These are phyloP conservation scores for Verruconis gallopava DNA, from an alignment of 2,329 filamentous ascomycete genomes.

Conservation along the genomic window DNA sequence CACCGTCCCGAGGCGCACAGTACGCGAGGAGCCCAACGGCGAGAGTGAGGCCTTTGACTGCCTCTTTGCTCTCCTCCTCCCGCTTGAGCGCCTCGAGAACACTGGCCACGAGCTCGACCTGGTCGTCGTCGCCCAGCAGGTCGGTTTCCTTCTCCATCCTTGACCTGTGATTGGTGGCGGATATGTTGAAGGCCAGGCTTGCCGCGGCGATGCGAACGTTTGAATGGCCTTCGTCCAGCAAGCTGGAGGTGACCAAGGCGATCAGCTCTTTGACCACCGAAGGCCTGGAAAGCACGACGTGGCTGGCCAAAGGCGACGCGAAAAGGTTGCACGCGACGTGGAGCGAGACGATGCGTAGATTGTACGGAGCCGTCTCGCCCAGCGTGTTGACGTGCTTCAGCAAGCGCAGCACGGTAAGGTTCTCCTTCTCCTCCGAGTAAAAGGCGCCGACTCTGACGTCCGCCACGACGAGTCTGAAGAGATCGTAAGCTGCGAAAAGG, in stretches of 20 bases:
- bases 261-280: constrained; percentile 37
- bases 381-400: constrained; percentile 45
- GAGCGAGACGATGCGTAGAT: constrained; percentile 67
- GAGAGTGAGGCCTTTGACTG: constrained; percentile 62
- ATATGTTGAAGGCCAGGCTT: constrained; percentile 72
- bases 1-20: constrained; percentile 53
- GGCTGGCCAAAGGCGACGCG: constrained; percentile 56
- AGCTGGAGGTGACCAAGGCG: constrained; percentile 60
- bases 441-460: constrained; percentile 71
- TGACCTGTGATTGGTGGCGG: constrained; percentile 53
- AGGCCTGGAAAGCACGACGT: constrained; percentile 37
- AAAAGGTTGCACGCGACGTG: constrained; percentile 82
- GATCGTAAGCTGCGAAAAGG: constrained; percentile 73
- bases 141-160: constrained; percentile 46
- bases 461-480: constrained; percentile 63
- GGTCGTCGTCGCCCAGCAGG: constrained; percentile 52
- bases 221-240: constrained; percentile 62
- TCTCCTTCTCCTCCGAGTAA: constrained; percentile 57
- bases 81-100: constrained; percentile 57
- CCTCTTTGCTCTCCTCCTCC: constrained; percentile 40
- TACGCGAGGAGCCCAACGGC: constrained; percentile 68
- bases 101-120: constrained; percentile 71
- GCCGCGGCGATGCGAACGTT: constrained; percentile 71
- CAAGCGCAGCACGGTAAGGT: constrained; percentile 46
- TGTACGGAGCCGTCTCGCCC: constrained; percentile 53